Base-by-base conservation (phyloP, 2,329 filamentous ascomycete species). In the Neopestalotiopsis sp. region DNA sequence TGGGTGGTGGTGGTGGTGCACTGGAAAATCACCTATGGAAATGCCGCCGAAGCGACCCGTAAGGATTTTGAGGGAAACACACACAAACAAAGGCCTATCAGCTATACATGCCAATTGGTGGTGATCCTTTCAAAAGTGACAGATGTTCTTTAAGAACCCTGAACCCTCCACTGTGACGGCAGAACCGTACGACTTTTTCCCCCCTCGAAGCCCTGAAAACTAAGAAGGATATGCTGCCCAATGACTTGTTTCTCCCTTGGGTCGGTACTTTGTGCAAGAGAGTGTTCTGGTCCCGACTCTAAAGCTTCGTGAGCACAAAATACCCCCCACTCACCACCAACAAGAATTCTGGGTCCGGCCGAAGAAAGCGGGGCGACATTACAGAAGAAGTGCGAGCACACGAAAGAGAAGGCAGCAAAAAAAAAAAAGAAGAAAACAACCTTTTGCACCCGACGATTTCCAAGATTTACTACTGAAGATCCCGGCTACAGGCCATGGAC, bases 401-500 rank as follows among this genome's bases (percentile, higher is more conserved):
- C 34, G 34, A 38, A 38, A 38, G 34, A 38, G 34, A 38, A 10
- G 34, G 34, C 34, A 38, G 24, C 24, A 28, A 28, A 28, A 24
- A 24, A 24, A 28, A 28, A 28, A 2, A 38, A 38, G 34, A 38
- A 38, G 24, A 28, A 53, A 53, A 53, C 45, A 20, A 20, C 45
- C 45, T 53, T 53, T 45, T 20, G n/a, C 45, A 53, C 45, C 14
- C 45, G 45, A 53, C 17, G 17, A n/a, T 38, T 38, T 53, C 45
- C 45, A 53, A 53, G 45, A 53, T 53, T 53, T 53, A 53, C 45
- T 53, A 53, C 45, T 53, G 14, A 20, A 53, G 45, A 53, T 53
- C 45, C 45, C 45, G 45, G 45, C 45, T 20, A 17, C 45, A 53
- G 45, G 17, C 45, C 45, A 53, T 53, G 45, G 45, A 7, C 45